A percentile compares a stretch with the other conserved stretches of the same genome.
Evolutionary conservation across 2,329 filamentous ascomycete species (phyloP).

Genomic region (Chaetomiaceae sp.): DNA sequence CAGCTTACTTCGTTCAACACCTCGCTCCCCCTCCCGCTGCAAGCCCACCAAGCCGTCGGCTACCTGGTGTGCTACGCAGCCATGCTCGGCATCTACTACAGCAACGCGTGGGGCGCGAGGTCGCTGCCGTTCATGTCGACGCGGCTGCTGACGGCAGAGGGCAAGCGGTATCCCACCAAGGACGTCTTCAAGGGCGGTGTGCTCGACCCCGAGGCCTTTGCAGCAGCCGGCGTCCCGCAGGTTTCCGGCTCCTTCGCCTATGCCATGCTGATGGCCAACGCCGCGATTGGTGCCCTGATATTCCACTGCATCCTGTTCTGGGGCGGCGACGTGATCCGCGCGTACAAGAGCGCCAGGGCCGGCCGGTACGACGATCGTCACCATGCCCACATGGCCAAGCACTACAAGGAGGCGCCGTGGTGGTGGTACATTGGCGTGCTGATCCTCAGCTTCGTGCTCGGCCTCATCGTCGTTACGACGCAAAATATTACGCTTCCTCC

Average conservation of each 20-base stretch:
- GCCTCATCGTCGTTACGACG: constrained; percentile 40
- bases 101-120: constrained; percentile 40
- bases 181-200: constrained; percentile 37
- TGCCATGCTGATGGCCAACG: constrained; percentile 51
- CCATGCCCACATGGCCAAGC: constrained; percentile 44
- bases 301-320: constrained; percentile 49
- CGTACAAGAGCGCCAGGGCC: constrained; percentile 41
- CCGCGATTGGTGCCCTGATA: constrained; percentile 52
- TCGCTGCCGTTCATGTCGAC: constrained; percentile 52
- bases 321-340: constrained; percentile 43
- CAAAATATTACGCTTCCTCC: constrained; percentile 41
- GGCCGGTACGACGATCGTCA: constrained; percentile 44
- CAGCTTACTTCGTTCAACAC: constrained; percentile 50
- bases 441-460: constrained; percentile 39
- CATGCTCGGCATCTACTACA: constrained; percentile 48
- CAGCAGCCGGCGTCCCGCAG: constrained; percentile 39
- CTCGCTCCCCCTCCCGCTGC: constrained; percentile 46
- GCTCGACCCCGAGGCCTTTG: constrained; percentile 37
- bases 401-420: constrained; percentile 46
- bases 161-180: constrained; percentile 35
- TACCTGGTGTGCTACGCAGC: constrained; percentile 42
- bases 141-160: constrained; percentile 34
- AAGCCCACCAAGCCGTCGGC: constrained; percentile 41
- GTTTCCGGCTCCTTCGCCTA: constrained; percentile 47
- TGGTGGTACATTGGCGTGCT: constrained; percentile 43